These are phyloP conservation scores for Candida michaelii DNA, from an alignment of 805 yeast species.

Conservation along the genomic window DNA sequence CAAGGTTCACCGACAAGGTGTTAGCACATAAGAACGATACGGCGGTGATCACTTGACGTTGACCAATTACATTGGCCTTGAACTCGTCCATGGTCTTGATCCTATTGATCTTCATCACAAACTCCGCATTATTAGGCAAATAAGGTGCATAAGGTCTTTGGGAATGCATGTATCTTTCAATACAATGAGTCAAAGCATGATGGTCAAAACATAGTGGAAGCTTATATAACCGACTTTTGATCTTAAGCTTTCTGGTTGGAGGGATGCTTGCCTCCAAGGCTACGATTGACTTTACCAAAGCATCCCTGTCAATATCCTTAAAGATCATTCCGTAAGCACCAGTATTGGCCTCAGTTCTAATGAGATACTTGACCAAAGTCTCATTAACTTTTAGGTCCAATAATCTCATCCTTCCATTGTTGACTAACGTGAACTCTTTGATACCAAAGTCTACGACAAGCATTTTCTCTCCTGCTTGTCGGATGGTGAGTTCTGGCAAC, in stretches of 20 bases:
- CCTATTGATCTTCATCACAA: conserved; percentile 83
- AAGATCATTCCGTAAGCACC: conserved; percentile 20
- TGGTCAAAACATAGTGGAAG: conserved; percentile 98
- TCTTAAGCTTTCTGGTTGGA: conserved; percentile 75
- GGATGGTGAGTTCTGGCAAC: conserved; percentile 15
- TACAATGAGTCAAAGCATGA: conserved; percentile 81
- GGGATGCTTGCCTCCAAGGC: conserved; percentile 74
- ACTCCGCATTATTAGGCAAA: conserved; percentile 96
- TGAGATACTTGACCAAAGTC: neutral
- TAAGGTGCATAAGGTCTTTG: conserved; percentile 94
- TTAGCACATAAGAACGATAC: conserved; percentile 98
- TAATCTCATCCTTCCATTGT: conserved; percentile 30
- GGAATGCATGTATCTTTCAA: conserved; percentile 87
- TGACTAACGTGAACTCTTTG: conserved; percentile 25
- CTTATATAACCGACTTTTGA: conserved; percentile 75
- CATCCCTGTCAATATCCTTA: conserved; percentile 49
- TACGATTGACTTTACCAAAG: conserved; percentile 59
- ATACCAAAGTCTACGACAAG: conserved; percentile 29
- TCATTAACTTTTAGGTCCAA: conserved; percentile 16
- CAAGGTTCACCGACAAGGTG: conserved; percentile 97
- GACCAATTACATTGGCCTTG: conserved; percentile 82
- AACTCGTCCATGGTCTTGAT: conserved; percentile 70
- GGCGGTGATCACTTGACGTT: conserved; percentile 86
- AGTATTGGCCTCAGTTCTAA: conserved; percentile 18
- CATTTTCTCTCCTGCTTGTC: conserved; percentile 34